These are phyloP conservation scores for Phytopythium aichiense DNA, from an alignment of 352 stramenopile species.

Conservation along the genomic window DNA sequence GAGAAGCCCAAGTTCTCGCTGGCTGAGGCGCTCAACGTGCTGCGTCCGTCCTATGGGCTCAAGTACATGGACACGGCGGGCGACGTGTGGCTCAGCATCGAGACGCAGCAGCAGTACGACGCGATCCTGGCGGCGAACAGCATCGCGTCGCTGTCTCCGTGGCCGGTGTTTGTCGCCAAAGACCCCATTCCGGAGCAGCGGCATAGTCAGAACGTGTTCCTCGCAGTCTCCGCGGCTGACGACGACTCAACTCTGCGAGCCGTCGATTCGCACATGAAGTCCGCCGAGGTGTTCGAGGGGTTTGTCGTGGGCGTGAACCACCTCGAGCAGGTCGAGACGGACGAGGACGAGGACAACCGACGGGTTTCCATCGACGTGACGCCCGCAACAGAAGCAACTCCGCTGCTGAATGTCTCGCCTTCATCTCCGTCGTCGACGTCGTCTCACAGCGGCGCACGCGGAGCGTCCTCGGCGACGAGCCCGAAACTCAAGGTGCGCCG, in stretches of 20 bases:
- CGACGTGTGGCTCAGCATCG: slow-evolving; percentile 75
- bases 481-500: slow-evolving; percentile 43
- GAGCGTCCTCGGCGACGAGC: slow-evolving; percentile 10
- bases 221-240: slow-evolving; percentile 69
- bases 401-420: slow-evolving; percentile 36
- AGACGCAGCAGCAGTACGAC: slow-evolving; percentile 68
- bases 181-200: slow-evolving; percentile 26
- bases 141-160: slow-evolving; percentile 56
- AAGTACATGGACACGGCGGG: slow-evolving; percentile 65
- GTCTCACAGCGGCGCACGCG: neutral
- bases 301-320: slow-evolving; percentile 84
- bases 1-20: slow-evolving; percentile 84
- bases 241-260: slow-evolving; percentile 76
- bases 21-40: slow-evolving; percentile 74
- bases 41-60: slow-evolving; percentile 69
- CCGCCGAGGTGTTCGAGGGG: slow-evolving; percentile 62
- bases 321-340: slow-evolving; percentile 35
- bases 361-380: slow-evolving; percentile 11
- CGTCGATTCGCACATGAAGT: slow-evolving; percentile 43
- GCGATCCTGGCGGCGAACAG: slow-evolving; percentile 51
- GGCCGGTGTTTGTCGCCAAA: slow-evolving; percentile 78
- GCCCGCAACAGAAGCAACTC: slow-evolving; percentile 44
- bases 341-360: slow-evolving; percentile 3
- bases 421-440: slow-evolving; percentile 13
- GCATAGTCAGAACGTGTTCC: slow-evolving; percentile 44